Base-by-base conservation (phyloP, 768 basidiomycete species). In the Mrakia frigida region DNA sequence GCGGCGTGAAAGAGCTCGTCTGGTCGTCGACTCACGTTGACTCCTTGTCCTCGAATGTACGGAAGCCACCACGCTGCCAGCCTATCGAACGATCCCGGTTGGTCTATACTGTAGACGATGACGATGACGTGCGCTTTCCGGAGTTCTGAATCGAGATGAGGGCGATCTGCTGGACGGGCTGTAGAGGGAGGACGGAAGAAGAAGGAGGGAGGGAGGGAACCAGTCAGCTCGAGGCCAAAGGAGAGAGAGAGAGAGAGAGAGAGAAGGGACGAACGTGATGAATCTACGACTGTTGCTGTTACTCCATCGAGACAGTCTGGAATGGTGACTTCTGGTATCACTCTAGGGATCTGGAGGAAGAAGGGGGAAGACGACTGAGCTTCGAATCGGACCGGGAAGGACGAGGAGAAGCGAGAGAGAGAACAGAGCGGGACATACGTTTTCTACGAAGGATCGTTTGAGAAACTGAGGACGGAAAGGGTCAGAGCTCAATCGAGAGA, bases 1-100 rank as follows among this genome's bases (percentile, higher is more conserved):
- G 75, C 1, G 11, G 72, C 23, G 69, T 39, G 31, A 10, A 18
- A 31, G 14, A 31, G 28, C 50, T 52, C 21, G 46, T 28, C 14
- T 52, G 28, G 52, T 39, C n/a, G n/a, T 13, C 16, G 25, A 84
- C 87, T 79, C 81, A 94, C 96, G 86, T 99, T 99, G 80, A 98
- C 94, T 72, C 96, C 96, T 13, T 97, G 87, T 79, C 93, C 90
- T 23, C 95, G 89, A 84, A 99, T 96, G 80, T 93, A 90, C 33
- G 96, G 96, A 75, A 99, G 86, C 96, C 96, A 99, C 82, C 93
- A 98, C 1, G 94, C 90, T n/a, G 96, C 93, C 84, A 99, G 93
- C 69, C 96, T 90, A 84, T 96, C 93, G 84, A 99, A 99, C 21
- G 94, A 94, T 81, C 92, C 91, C 43, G 96, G 91, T 82, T 95